Conservation (phyloP, 2,329 filamentous ascomycete genomes). For the Tolypocladium sp. region DNA sequence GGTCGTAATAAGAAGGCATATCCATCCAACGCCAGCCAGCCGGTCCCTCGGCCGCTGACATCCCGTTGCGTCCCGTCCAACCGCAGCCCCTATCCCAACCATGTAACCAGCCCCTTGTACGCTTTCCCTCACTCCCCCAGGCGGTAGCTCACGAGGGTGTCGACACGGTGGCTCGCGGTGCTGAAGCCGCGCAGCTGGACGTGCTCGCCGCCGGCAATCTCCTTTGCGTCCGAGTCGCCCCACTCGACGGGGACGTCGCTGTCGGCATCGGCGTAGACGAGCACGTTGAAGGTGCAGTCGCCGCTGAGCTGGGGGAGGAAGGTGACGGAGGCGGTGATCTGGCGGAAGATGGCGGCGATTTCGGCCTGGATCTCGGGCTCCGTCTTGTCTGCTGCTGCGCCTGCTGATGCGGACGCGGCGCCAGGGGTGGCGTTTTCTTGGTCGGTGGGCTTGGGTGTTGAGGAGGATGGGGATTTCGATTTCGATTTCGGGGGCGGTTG, state of each 20-base stretch:
- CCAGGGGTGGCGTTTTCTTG: conserved; percentile 68
- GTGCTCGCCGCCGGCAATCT: conserved; percentile 89
- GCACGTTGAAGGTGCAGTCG: conserved; percentile 96
- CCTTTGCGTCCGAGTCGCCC: conserved; percentile 97
- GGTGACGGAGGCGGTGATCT: conserved; percentile 95
- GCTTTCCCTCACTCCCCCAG: conserved; percentile 29
- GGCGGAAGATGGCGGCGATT: conserved; percentile 92
- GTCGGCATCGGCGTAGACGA: conserved; percentile 95
- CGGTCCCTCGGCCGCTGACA: not conserved
- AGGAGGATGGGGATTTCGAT: conserved; percentile 29
- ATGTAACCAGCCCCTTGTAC: not conserved
- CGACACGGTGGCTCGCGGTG: conserved; percentile 86
- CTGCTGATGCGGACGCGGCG: no score
- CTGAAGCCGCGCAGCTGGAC: conserved; percentile 95
- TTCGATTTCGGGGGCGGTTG: conserved; percentile 21
- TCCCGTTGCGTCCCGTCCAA: not conserved
- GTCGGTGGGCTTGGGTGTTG: conserved; percentile 41
- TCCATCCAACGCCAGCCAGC: not conserved
- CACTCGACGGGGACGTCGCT: conserved; percentile 95
- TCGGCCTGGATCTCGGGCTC: conserved; percentile 91
- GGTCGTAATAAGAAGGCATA: not conserved
- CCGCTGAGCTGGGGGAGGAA: conserved; percentile 84
- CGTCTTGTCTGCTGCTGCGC: conserved; percentile 56
- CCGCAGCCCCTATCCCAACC: not conserved
- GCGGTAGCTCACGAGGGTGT: conserved; percentile 91